These are phyloP conservation scores for Trichosporon inkin DNA, from an alignment of 1,284 basidiomycete species.

Conservation along the genomic window DNA sequence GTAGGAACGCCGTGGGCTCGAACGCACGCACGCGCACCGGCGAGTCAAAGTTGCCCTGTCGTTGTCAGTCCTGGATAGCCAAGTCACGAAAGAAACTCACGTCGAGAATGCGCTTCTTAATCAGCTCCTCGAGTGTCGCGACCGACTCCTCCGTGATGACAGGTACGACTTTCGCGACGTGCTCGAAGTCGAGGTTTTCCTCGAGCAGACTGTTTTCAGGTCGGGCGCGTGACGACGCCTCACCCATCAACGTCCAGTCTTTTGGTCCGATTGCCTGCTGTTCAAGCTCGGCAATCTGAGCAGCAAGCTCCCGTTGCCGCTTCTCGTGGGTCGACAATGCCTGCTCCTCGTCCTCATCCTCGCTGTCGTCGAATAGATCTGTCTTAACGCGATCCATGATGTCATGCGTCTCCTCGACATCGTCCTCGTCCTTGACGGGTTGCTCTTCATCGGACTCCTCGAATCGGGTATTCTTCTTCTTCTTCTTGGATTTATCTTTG, in stretches of 20 bases:
- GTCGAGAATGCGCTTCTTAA: constrained; percentile 85
- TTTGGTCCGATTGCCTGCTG: constrained; percentile 56
- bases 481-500: constrained; percentile 37
- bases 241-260: constrained; percentile 93
- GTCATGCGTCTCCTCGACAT: constrained; percentile 37
- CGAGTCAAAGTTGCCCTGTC: constrained; percentile 73
- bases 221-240: constrained; percentile 73
- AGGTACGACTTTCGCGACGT: constrained; percentile 76
- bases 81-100: constrained; percentile 44
- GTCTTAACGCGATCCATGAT: constrained; percentile 54
- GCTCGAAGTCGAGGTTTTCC: constrained; percentile 94
- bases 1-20: constrained; percentile 83
- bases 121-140: constrained; percentile 77
- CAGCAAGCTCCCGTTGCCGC: constrained; percentile 53
- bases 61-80: not conserved
- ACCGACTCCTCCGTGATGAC: constrained; percentile 86
- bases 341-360: constrained; percentile 48
- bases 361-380: constrained; percentile 56
- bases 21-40: constrained; percentile 73
- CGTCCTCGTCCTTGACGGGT: constrained; percentile 31
- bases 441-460: constrained; percentile 39
- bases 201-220: constrained; percentile 89
- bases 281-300: constrained; percentile 57
- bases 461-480: constrained; percentile 45
- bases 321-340: constrained; percentile 55